Percentiles rank a stretch among this genome's conserved stretches.
These are phyloP conservation scores for Rubus idaeus DNA, from an alignment of 306 rosid genomes.

Conservation along the genomic window DNA sequence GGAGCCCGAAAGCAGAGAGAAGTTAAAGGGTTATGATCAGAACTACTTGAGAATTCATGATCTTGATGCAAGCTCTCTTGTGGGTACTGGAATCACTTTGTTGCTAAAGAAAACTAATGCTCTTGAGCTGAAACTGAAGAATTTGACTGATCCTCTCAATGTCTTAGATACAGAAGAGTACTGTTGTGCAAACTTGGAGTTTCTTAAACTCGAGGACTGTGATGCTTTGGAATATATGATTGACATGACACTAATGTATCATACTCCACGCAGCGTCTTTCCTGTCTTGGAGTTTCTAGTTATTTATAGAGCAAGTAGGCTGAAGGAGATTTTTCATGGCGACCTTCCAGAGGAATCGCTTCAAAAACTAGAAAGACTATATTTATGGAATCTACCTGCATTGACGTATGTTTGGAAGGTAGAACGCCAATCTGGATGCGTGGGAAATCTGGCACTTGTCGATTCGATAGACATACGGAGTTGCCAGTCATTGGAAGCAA, in stretches of 20 bases:
- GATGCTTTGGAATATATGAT: background rate
- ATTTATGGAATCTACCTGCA: background rate
- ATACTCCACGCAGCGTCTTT: background rate
- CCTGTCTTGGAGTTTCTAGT: background rate
- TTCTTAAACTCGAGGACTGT: background rate
- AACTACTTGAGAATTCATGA: background rate
- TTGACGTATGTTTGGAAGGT: background rate
- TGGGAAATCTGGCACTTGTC: background rate
- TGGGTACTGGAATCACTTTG: background rate
- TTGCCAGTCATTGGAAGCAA: background rate
- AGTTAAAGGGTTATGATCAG: background rate
- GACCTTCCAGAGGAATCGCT: background rate
- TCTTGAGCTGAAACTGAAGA: background rate
- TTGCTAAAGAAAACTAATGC: background rate
- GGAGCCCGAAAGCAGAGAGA: background rate
- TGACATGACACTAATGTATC: background rate
- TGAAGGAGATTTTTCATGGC: conserved; percentile 1
- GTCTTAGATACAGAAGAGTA: too few relatives aligned
- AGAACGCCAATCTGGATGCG: background rate
- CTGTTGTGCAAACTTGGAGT: background rate
- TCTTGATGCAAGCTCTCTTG: background rate
- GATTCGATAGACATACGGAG: accelerated
- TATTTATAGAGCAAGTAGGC: background rate
- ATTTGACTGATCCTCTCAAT: background rate
- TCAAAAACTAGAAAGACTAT: background rate